Conservation (phyloP, 441 rosid genomes). For the Capsella rubella region DNA sequence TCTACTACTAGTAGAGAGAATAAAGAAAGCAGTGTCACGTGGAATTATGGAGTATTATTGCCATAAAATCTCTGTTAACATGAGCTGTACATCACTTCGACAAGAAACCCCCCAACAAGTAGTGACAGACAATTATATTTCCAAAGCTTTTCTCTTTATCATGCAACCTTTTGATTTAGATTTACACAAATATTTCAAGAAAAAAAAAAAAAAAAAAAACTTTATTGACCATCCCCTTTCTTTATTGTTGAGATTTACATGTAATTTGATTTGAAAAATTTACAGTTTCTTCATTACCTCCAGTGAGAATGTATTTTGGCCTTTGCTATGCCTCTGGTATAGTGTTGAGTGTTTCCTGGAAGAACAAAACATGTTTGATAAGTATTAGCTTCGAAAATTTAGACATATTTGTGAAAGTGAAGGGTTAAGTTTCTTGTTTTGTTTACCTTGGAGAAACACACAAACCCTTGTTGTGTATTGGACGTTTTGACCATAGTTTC, state of each 20-base stretch:
- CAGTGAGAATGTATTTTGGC: neutral
- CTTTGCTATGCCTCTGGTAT: slow-evolving; percentile 66
- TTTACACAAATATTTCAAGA: slow-evolving; percentile 18
- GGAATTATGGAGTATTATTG: slow-evolving; percentile 35
- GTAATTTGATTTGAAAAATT: slow-evolving; percentile 25
- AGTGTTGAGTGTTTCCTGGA: slow-evolving; percentile 72
- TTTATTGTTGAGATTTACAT: slow-evolving; percentile 46
- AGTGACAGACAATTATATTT: slow-evolving; percentile 26
- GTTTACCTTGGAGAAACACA: slow-evolving; percentile 73
- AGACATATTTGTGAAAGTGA: slow-evolving; percentile 4
- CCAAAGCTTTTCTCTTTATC: slow-evolving; percentile 30
- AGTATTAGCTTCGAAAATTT: slow-evolving; percentile 9
- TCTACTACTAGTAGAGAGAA: neutral
- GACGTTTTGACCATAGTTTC: slow-evolving; percentile 78
- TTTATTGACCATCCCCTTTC: slow-evolving; percentile 26
- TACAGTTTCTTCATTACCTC: slow-evolving; percentile 18
- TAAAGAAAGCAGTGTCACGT: slow-evolving; percentile 4
- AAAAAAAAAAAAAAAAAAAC: neutral
- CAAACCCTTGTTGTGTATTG: slow-evolving; percentile 59
- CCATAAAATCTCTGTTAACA: slow-evolving; percentile 40
- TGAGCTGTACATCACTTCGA: slow-evolving; percentile 41
- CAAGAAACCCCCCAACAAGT: neutral
- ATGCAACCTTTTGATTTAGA: slow-evolving; percentile 25
- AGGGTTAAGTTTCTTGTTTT: neutral
- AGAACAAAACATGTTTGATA: slow-evolving; percentile 24